Evolutionary conservation across 192 early-diverging fungal genomes (phyloP), one percentile per base, ranked within the genome.

Genomic region (Radiomyces spectabilis): DNA sequence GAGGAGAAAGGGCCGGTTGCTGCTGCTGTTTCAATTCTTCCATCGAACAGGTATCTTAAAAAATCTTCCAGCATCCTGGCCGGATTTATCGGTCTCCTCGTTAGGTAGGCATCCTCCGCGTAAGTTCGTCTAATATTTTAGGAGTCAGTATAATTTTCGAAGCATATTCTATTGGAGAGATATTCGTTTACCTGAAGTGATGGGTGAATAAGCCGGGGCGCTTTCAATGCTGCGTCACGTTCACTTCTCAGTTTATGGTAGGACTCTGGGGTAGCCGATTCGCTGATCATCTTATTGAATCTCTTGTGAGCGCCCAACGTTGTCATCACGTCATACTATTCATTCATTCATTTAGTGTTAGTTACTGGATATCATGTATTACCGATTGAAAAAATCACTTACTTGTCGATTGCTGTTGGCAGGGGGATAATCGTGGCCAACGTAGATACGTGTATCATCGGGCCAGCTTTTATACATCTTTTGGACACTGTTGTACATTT

Each of bases 381-480:
- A n/a, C n/a, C n/a, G n/a, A n/a, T n/a, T 45, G 10, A 0, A 16
- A 9, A 26, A 18, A 31, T 15, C 24, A 40, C 49, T 59, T 52
- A 51, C 57, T 27, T 43, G 30, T 32, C 57, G 39, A 35, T 51
- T 31, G 39, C 41, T 26, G 0, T 41, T 33, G 1, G 22, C 2
- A 27, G 59, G 46, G 8, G 63, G 63, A 30, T 65, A 65, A 30
- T 65, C 63, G 32, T 65, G 63, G 9, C 63, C 63, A 41, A 59
- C 56, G 41, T 41, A 65, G 15, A 59, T 52, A 24, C 63, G 29
- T 9, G 63, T 65, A 46, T 65, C 63, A 24, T 55, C 55, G 18
- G 51, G 44, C 51, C 57, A 65, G 4, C 16, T 4, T 2, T 53
- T 24, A 30, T 65, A 65, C 33, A 65, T 45, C 27, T 54, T 40